Base-by-base conservation (phyloP, 108 stramenopile genomes). In the Thalassiosira profunda region DNA sequence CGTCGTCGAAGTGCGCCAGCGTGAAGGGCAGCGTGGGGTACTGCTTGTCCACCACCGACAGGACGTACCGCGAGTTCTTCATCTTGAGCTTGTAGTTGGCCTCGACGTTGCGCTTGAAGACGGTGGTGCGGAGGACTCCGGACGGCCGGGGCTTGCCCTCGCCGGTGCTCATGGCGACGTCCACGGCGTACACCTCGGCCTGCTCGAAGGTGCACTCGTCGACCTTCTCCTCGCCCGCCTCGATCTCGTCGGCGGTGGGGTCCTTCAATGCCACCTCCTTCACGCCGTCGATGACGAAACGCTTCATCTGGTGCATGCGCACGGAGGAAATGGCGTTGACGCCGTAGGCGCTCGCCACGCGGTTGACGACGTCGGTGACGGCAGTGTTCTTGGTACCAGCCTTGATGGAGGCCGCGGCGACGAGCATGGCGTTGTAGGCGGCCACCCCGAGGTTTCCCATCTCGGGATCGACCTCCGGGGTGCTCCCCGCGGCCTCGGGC, bases 221-320 rank as follows among this genome's bases (percentile, higher is more conserved):
- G 8, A 92, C 77, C 69, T 85, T 84, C 53, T 96, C 90, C 54
- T 91, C 95, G 7, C 79, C 80, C 29, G 71, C 84, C 73, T 93
- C 90, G 11, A 86, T 59, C 34, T 90, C 93, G 26, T 93, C 85
- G 6, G 91, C 86, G 29, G 70, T 79, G 7, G 92, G 94, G 54
- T 81, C 87, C 55, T 84, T 82, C 33, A 97, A 66, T 7, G 95
- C 87, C 56, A 98, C 90, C 63, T 96, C 94, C 79, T 99, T 98
- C 64, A 95, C 90, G 14, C 97, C 98, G 70, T 99, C 97, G 55
- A 99, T 86, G 21, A 99, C 95, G 51, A 90, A 98, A 62, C 94
- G 90, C 70, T 99, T 99, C 95, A 99, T 98, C 86, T 99, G 98
- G 72, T 98, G 98, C 98, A 97, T 98, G 31, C 97, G 83, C 18